A percentile compares a stretch with the other conserved stretches of the same genome.
These are phyloP conservation scores for Tulasnella sp. DNA, from an alignment of 768 basidiomycete species.

Conservation along the genomic window DNA sequence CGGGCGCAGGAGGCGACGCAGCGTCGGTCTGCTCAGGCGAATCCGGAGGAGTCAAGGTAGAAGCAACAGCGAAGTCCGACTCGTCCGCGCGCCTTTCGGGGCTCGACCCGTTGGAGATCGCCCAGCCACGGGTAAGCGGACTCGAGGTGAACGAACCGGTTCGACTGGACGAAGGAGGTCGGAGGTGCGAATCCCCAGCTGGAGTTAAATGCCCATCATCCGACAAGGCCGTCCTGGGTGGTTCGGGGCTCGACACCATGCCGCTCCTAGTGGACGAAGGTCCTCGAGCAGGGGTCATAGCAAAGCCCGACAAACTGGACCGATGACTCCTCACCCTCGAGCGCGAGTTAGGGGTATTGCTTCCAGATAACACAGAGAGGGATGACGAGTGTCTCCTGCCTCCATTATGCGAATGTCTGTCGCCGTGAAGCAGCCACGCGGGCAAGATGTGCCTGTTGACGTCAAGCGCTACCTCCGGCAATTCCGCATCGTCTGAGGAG, in stretches of 20 bases:
- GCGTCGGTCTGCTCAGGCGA: not conserved
- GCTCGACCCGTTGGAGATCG: constrained; percentile 21
- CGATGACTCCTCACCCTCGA: not conserved
- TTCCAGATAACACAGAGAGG: constrained; percentile 13
- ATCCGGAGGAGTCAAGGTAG: not conserved
- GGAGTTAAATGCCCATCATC: not conserved
- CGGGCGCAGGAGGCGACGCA: not conserved
- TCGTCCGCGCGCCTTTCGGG: constrained; percentile 6
- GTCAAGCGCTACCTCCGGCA: constrained; percentile 92
- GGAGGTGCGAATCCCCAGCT: not conserved
- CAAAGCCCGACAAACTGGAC: constrained; percentile 14
- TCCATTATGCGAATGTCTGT: constrained; percentile 2
- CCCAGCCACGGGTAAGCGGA: constrained; percentile 11
- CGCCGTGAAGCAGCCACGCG: constrained; percentile 71
- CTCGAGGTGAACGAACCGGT: constrained; percentile 22
- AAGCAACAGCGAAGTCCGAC: not conserved
- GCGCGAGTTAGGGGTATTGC: not conserved
- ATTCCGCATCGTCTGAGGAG: constrained; percentile 61
- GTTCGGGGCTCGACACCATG: not conserved
- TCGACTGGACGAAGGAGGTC: constrained; percentile 11
- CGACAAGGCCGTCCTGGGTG: not conserved
- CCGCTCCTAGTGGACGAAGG: not conserved
- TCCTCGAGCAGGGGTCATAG: not conserved
- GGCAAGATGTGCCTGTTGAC: constrained; percentile 96
- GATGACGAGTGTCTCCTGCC: constrained; percentile 4